phyloP scores from a whole-genome alignment of 23 red algal species.

The Pyropia yezoensis region DNA sequence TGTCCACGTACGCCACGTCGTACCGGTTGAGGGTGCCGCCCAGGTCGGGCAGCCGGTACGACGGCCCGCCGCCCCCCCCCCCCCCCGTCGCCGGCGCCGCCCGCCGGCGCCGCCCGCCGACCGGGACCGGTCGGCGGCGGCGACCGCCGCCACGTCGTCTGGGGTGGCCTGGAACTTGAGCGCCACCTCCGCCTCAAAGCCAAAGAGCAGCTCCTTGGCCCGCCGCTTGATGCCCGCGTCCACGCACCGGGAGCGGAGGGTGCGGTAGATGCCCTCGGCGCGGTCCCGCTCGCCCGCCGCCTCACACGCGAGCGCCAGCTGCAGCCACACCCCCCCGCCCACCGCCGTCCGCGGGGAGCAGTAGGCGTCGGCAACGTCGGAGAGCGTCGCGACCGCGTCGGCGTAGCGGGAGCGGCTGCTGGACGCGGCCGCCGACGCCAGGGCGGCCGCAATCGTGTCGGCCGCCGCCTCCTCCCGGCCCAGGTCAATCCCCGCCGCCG shows the following conservation, averaged over 20 bases:
- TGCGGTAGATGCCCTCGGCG: conserved; percentile 25
- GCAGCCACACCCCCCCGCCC: conserved; percentile 38
- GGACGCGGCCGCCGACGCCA: conserved; percentile 10
- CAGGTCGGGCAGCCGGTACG: too few species aligned
- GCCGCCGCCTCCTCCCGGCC: conserved; percentile 41
- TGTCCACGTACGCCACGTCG: too few species aligned
- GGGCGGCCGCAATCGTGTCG: conserved; percentile 39
- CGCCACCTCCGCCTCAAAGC: conserved; percentile 50
- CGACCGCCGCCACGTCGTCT: not conserved
- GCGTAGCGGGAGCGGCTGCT: conserved; percentile 6
- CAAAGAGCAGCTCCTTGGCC: conserved; percentile 46
- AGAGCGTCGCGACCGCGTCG: conserved; percentile 25
- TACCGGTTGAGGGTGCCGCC: too few species aligned
- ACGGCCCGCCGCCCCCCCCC: too few species aligned
- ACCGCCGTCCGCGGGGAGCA: conserved; percentile 23
- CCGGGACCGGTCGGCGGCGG: too few species aligned
- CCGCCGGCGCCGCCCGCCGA: too few species aligned
- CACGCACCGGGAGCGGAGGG: conserved; percentile 12
- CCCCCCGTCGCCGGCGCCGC: too few species aligned
- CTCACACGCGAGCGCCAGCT: conserved; percentile 60
- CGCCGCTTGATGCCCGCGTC: conserved; percentile 32
- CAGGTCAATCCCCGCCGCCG: conserved; percentile 25
- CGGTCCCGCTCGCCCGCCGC: conserved; percentile 37
- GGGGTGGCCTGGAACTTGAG: conserved; percentile 23
- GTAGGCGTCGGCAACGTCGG: conserved; percentile 15